phyloP scores from a whole-genome alignment of 2,329 filamentous ascomycete species.

The Alternaria longipes region DNA sequence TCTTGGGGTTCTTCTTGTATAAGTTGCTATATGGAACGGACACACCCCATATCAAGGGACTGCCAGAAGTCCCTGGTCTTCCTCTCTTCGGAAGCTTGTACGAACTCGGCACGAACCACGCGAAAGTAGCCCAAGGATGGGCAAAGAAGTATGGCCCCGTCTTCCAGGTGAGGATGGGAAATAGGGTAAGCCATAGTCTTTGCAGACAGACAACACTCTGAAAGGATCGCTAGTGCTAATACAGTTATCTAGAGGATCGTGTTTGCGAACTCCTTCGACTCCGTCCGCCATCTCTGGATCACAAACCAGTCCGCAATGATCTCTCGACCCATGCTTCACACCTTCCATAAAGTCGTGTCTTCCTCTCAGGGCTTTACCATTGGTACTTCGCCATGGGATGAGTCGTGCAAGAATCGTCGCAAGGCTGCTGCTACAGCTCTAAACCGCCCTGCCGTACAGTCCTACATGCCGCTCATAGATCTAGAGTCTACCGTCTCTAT shows the following conservation, averaged over 20 bases:
- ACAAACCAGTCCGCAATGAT: constrained; percentile 80
- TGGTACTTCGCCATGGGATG: constrained; percentile 84
- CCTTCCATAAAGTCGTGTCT: constrained; percentile 82
- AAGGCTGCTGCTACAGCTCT: constrained; percentile 82
- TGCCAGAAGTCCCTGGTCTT: constrained; percentile 59
- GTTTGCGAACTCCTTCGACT: constrained; percentile 80
- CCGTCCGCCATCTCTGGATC: constrained; percentile 78
- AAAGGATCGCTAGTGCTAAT: constrained; percentile 10
- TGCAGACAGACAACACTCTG: not conserved
- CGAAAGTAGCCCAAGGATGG: constrained; percentile 57
- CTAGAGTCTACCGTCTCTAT: constrained; percentile 77
- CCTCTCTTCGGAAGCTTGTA: constrained; percentile 59
- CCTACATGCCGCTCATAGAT: constrained; percentile 84
- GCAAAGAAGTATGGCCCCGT: constrained; percentile 61
- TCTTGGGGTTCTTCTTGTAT: constrained; percentile 53
- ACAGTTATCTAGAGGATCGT: constrained; percentile 66
- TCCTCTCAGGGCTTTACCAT: constrained; percentile 82
- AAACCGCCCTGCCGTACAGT: constrained; percentile 77
- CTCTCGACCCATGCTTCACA: constrained; percentile 80
- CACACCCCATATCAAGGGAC: constrained; percentile 58
- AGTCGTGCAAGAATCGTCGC: constrained; percentile 77
- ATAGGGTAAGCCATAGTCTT: constrained; percentile 59
- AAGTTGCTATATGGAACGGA: constrained; percentile 58
- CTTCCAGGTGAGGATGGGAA: constrained; percentile 68
- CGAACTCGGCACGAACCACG: constrained; percentile 58